Conservation (phyloP, 768 basidiomycete genomes). For the Termitomyces sp. region DNA sequence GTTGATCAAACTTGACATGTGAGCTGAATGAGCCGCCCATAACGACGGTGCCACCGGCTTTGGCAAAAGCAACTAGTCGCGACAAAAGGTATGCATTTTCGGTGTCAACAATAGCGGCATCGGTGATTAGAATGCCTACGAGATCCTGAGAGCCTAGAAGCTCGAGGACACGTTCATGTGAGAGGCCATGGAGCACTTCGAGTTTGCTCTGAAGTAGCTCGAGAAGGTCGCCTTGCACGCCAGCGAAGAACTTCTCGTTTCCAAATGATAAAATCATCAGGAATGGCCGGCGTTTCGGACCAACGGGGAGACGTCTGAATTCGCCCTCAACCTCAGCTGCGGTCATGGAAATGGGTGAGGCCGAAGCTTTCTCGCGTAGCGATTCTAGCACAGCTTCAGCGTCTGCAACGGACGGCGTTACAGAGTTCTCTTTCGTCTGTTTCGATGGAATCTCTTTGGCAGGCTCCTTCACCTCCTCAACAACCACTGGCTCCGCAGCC, state of each 20-base stretch:
- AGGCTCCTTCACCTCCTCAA: background rate
- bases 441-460: background rate
- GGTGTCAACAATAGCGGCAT: conserved; percentile 16
- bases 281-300: conserved; percentile 12
- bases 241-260: conserved; percentile 10
- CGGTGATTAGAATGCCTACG: conserved; percentile 23
- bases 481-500: background rate
- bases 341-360: background rate
- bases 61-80: conserved; percentile 19
- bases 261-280: conserved; percentile 15
- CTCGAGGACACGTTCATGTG: conserved; percentile 15
- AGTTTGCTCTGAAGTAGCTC: conserved; percentile 9
- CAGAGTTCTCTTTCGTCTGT: background rate
- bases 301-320: background rate
- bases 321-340: background rate
- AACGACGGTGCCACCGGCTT: conserved; percentile 23
- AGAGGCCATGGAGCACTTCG: conserved; percentile 19
- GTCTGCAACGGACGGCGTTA: background rate
- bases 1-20: conserved; percentile 4
- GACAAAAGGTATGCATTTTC: conserved; percentile 16
- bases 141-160: conserved; percentile 20
- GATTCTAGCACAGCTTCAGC: background rate
- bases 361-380: background rate
- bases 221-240: conserved; percentile 13
- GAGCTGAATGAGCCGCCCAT: conserved; percentile 22